Base-by-base conservation (phyloP, 345 rosid genomes). In the Pseudoturritis turrita region DNA sequence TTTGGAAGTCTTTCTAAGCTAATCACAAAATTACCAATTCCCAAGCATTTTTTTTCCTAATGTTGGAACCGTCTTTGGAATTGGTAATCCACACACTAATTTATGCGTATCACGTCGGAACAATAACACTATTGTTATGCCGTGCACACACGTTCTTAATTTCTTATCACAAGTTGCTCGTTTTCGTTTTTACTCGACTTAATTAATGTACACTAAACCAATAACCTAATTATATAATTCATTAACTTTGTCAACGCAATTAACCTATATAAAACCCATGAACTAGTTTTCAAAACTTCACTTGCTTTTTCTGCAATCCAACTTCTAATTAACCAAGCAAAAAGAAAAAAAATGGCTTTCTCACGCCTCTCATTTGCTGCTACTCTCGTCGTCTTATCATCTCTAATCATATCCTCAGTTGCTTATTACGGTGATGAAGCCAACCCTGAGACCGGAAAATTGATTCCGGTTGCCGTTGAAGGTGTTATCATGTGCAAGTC, bases 401-500 rank as follows among this genome's bases (percentile, higher is more conserved):
- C 76, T 50, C 47, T 77, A 23, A 64, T 77, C 50, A 57, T 77
- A 49, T 70, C 76, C 0, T 77, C 80, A 12, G 62, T 71, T 49
- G 80, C 80, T 31, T 40, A 63, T 22, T 63, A 64, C 53, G 76
- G 80, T 55, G 25, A 64, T 25, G 57, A 64, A 56, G 67, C 62
- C 5, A 54, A 77, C 21, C 80, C 80, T 1, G 62, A 64, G 37
- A 77, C 72, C 36, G 80, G 76, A 39, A 77, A 70, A 58, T 40
- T 64, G 8, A 77, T 77, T 17, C 76, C 80, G 1, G 19, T 83
- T 2, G 86, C 79, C 10, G 68, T 85, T 77, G 80, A 83, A 79
- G 92, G 96, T 2, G 63, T 82, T 59, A 78, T 83, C 63, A 80
- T 82, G 75, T 89, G 96, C 63, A 82, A 66, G 80, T 64, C 82